Conservation (phyloP, 148 eudicot species). For the Persicaria tinctoria region DNA sequence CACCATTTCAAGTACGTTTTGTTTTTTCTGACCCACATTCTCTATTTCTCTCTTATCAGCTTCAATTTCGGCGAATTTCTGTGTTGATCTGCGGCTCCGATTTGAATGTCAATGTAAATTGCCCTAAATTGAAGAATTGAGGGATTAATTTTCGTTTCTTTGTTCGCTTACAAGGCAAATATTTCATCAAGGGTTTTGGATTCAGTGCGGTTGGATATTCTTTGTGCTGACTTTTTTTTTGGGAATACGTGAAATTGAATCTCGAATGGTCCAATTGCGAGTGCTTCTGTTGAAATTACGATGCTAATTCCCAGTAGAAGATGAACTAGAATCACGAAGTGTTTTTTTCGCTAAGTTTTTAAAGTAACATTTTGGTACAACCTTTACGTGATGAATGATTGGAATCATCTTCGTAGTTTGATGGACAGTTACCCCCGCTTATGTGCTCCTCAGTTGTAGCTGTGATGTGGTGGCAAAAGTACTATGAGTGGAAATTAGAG, state of each 20-base stretch:
- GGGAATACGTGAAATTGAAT: neutral
- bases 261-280: no score
- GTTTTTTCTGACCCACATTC: neutral
- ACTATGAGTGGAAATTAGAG: neutral
- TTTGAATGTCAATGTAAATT: neutral
- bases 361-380: neutral
- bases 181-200: no score
- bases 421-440: neutral
- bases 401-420: neutral
- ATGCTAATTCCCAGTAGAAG: neutral
- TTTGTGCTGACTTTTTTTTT: neutral
- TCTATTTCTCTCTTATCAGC: neutral
- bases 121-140: neutral
- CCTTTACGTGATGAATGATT: neutral
- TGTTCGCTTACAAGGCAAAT: neutral
- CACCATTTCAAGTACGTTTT: slow-evolving; percentile 33
- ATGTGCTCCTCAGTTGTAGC: no score
- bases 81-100: neutral
- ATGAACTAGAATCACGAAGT: neutral
- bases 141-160: neutral
- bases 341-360: neutral
- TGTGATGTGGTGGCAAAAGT: neutral
- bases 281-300: neutral
- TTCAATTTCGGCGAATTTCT: neutral
- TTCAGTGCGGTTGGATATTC: neutral